Conservation (phyloP, 768 basidiomycete genomes). For the Pleurotus sapidus region DNA sequence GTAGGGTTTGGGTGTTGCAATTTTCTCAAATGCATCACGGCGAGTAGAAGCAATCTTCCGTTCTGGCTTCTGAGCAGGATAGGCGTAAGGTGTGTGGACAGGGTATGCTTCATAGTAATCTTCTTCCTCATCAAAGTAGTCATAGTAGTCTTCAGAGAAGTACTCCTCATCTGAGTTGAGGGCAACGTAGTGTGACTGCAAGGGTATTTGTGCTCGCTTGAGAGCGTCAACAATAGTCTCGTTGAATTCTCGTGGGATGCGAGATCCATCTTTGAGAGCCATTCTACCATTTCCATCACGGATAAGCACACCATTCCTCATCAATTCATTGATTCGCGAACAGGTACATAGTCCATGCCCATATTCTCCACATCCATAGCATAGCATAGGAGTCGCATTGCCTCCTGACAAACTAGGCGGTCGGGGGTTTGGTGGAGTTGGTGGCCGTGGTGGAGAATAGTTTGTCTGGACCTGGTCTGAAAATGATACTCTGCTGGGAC, state of each 20-base stretch:
- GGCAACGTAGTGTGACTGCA: not conserved
- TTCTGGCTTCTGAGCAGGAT: no score
- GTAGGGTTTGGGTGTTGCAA: no score
- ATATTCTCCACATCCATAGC: slow-evolving; percentile 1
- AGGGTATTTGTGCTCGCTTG: not conserved
- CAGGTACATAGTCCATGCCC: not conserved
- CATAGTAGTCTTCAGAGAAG: not conserved
- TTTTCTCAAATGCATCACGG: no score
- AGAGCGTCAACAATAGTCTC: not conserved
- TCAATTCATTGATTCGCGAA: not conserved
- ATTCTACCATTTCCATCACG: not conserved
- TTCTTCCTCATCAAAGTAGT: no score
- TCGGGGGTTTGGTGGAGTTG: not conserved
- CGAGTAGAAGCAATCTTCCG: no score
- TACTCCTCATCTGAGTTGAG: not conserved
- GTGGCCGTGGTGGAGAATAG: not conserved
- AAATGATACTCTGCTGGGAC: no score
- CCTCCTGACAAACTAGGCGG: not conserved
- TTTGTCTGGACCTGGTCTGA: not conserved
- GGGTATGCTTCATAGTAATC: no score
- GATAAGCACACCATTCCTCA: not conserved
- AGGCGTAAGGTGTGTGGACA: no score
- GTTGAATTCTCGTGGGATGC: not conserved
- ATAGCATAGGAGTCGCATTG: not conserved
- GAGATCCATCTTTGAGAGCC: not conserved